phyloP scores from a whole-genome alignment of 1,139 yeast genomes.

The Neolecta irregularis region DNA sequence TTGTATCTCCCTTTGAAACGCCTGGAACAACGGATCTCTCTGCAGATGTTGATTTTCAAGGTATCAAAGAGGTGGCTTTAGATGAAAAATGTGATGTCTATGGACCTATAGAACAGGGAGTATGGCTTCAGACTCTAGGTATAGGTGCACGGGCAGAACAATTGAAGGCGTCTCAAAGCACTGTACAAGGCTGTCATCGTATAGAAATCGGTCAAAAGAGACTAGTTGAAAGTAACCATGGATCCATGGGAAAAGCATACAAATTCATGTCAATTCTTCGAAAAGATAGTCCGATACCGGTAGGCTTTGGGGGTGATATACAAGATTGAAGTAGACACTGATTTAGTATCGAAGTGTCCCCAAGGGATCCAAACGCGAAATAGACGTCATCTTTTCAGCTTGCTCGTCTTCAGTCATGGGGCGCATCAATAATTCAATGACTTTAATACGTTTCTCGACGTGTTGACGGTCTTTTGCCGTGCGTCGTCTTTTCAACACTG shows the following conservation, averaged over 20 bases:
- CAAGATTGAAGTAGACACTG: too few relatives aligned
- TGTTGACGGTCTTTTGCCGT: neutral
- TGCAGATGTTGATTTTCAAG: slow-evolving; percentile 67
- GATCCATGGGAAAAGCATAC: slow-evolving; percentile 63
- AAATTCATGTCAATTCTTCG: slow-evolving; percentile 45
- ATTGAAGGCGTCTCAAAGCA: slow-evolving; percentile 23
- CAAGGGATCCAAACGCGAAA: neutral
- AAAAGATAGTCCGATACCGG: slow-evolving; percentile 1
- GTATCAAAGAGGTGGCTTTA: slow-evolving; percentile 30
- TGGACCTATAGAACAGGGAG: slow-evolving; percentile 67
- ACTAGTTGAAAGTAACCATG: slow-evolving; percentile 44
- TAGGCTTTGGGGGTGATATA: neutral
- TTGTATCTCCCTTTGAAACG: slow-evolving; percentile 57
- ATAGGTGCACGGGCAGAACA: slow-evolving; percentile 48
- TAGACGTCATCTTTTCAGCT: neutral
- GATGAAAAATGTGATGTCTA: slow-evolving; percentile 25
- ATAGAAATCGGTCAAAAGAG: slow-evolving; percentile 47
- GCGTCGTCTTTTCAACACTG: slow-evolving; percentile 2
- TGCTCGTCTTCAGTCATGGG: slow-evolving; percentile 2
- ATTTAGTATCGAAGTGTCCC: too few relatives aligned
- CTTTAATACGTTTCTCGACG: neutral
- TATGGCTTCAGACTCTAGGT: slow-evolving; percentile 65
- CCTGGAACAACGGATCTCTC: slow-evolving; percentile 78
- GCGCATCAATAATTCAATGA: slow-evolving; percentile 1
- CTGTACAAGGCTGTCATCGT: slow-evolving; percentile 24